phyloP scores from a whole-genome alignment of 495 filamentous ascomycete genomes.

The Amphirosellinia nigrospora region DNA sequence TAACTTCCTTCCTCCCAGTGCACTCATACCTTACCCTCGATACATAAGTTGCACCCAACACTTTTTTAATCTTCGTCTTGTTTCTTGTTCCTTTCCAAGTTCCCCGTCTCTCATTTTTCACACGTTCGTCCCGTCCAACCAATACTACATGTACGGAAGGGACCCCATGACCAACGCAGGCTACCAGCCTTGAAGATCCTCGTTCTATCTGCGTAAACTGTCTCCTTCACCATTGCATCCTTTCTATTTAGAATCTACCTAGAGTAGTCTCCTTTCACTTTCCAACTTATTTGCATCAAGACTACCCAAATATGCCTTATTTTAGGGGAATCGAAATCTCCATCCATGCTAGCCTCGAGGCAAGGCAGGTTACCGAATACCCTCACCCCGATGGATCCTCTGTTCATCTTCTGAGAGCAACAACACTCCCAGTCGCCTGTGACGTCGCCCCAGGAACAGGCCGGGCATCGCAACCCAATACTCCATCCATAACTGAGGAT shows the following conservation, averaged over 20 bases:
- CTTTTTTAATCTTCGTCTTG: background rate
- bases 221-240: background rate
- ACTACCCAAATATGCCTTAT: conserved; percentile 50
- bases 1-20: background rate
- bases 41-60: background rate
- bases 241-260: background rate
- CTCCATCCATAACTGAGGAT: conserved; percentile 10
- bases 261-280: background rate
- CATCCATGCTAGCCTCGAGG: conserved; percentile 40
- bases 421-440: conserved; percentile 13
- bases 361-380: conserved; percentile 51
- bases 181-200: background rate
- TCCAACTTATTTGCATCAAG: background rate
- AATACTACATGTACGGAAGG: background rate
- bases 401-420: conserved; percentile 37
- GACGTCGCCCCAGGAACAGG: conserved; percentile 10
- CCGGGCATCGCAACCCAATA: conserved; percentile 10
- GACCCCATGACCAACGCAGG: background rate
- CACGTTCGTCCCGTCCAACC: background rate
- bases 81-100: background rate
- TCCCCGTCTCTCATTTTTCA: background rate
- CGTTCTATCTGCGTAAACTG: background rate
- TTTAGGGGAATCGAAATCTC: conserved; percentile 54
- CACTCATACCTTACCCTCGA: background rate
- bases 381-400: conserved; percentile 58